These are phyloP conservation scores for Tricholoma bakamatsutake DNA, from an alignment of 768 basidiomycete species.

Conservation along the genomic window DNA sequence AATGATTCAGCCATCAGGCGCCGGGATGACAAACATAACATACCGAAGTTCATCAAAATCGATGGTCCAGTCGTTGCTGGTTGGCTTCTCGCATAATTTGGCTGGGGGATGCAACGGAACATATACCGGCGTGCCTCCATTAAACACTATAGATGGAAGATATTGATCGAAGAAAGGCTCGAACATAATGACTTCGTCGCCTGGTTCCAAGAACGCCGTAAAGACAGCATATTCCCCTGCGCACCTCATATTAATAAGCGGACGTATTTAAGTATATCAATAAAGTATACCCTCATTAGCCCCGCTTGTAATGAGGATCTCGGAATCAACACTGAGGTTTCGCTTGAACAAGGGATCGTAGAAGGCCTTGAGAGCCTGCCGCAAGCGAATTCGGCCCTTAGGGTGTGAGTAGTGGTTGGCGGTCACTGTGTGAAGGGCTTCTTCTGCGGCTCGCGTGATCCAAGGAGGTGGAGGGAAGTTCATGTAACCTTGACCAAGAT, in stretches of 20 bases:
- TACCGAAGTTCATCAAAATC: slow-evolving; percentile 86
- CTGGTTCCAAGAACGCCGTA: slow-evolving; percentile 83
- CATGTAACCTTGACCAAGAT: slow-evolving; percentile 95
- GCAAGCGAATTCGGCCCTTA: slow-evolving; percentile 79
- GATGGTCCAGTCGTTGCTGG: slow-evolving; percentile 81
- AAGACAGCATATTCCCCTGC: slow-evolving; percentile 92
- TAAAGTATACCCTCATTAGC: slow-evolving; percentile 83
- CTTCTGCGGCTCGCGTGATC: slow-evolving; percentile 68
- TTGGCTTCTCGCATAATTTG: slow-evolving; percentile 36
- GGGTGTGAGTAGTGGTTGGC: slow-evolving; percentile 91
- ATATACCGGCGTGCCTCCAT: slow-evolving; percentile 88
- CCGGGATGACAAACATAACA: slow-evolving; percentile 8
- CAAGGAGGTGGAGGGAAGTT: slow-evolving; percentile 83
- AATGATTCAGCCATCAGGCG: not conserved
- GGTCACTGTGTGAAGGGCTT: slow-evolving; percentile 55
- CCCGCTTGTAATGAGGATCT: slow-evolving; percentile 93
- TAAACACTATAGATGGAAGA: slow-evolving; percentile 88
- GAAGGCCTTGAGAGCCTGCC: slow-evolving; percentile 79
- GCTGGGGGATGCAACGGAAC: slow-evolving; percentile 92
- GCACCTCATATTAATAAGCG: not conserved
- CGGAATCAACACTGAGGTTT: slow-evolving; percentile 73
- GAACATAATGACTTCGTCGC: slow-evolving; percentile 98
- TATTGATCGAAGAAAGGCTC: slow-evolving; percentile 99
- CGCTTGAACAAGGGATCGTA: slow-evolving; percentile 68
- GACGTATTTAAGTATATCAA: not conserved